Conservation (phyloP, 2,329 filamentous ascomycete species). For the Periconia sp. region DNA sequence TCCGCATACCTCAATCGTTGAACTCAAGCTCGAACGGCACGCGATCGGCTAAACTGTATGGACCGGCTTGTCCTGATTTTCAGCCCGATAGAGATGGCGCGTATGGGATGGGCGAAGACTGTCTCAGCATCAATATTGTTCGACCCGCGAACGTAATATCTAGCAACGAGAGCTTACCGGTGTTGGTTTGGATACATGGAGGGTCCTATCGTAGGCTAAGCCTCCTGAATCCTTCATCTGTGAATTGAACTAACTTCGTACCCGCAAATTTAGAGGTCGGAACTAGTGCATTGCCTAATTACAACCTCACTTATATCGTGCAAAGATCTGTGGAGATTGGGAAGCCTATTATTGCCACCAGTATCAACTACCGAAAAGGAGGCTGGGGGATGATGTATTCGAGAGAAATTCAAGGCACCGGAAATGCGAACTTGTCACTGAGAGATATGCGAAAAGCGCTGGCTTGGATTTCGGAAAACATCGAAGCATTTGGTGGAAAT, state of each 20-base stretch:
- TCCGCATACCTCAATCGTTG: slow-evolving; percentile 53
- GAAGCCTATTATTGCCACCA: slow-evolving; percentile 38
- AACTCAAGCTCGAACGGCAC: slow-evolving; percentile 48
- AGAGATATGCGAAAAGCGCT: slow-evolving; percentile 51
- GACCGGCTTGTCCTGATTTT: slow-evolving; percentile 44
- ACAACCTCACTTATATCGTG: slow-evolving; percentile 65
- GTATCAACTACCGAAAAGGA: slow-evolving; percentile 57
- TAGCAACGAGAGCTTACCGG: slow-evolving; percentile 50
- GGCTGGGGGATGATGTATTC: slow-evolving; percentile 70
- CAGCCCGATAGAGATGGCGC: slow-evolving; percentile 20
- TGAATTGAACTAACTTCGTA: no score
- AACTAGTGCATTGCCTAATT: slow-evolving; percentile 50
- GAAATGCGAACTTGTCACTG: slow-evolving; percentile 39
- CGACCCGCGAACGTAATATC: slow-evolving; percentile 52
- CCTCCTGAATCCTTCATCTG: no score
- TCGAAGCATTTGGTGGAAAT: slow-evolving; percentile 47
- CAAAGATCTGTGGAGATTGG: slow-evolving; percentile 44
- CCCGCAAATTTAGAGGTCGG: no score
- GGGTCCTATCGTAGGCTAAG: slow-evolving; percentile 43
- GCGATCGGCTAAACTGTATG: slow-evolving; percentile 45
- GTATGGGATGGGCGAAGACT: slow-evolving; percentile 56
- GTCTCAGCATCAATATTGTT: slow-evolving; percentile 64
- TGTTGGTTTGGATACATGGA: slow-evolving; percentile 64
- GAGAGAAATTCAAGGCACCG: slow-evolving; percentile 48
- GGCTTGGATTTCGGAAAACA: slow-evolving; percentile 50